Base-by-base conservation (phyloP, 2,329 filamentous ascomycete genomes). In the Botrytis elliptica region DNA sequence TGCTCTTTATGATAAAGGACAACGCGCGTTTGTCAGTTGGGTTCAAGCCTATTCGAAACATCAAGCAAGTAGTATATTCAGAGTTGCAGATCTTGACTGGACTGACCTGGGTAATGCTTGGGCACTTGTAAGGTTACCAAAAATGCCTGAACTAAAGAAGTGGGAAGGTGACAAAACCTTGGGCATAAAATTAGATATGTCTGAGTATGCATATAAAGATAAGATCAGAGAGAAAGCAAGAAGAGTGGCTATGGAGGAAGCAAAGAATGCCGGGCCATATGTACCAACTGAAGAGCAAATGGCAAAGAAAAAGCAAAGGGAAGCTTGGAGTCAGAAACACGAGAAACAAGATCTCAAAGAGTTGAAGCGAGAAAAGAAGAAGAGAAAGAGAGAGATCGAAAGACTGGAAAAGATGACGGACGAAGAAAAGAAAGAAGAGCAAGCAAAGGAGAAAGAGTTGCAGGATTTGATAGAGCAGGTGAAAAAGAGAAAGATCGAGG, bases 11-110 rank as follows among this genome's bases (percentile, higher is more conserved):
- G 94, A 98, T 81, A 96, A 97, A 79, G 94, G 92, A 0, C 94
- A 97, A 80, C 90, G 91, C 75, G 96, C 91, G 0, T 98, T 99
- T 78, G 95, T 98, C 36, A 95, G 92, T 80, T 98, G 94, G 93
- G 90, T 97, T 1, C 90, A 94, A 80, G 92, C 93, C 77, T 98
- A 98, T 84, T 92, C 90, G 80, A 97, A 96, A 79, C 96, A 98
- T 80, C 90, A 95, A 77, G 94, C 95, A 1, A 91, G 90, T 74
- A 97, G 94, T 79, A 98, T 99, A 77, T 99, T 99, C 85, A 90
- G 92, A 18, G 85, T 94, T 3, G 82, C 86, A 4, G 94, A 97
- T 79, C 86, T 98, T 25, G 91, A 97, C 81, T 99, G 96, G 96
- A 84, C 87, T 8, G 92, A 94, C 71, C 86, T 96, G 0, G 95